These are phyloP conservation scores for Chrysosporium queenslandicum DNA, from an alignment of 2,329 filamentous ascomycete species.

Conservation along the genomic window DNA sequence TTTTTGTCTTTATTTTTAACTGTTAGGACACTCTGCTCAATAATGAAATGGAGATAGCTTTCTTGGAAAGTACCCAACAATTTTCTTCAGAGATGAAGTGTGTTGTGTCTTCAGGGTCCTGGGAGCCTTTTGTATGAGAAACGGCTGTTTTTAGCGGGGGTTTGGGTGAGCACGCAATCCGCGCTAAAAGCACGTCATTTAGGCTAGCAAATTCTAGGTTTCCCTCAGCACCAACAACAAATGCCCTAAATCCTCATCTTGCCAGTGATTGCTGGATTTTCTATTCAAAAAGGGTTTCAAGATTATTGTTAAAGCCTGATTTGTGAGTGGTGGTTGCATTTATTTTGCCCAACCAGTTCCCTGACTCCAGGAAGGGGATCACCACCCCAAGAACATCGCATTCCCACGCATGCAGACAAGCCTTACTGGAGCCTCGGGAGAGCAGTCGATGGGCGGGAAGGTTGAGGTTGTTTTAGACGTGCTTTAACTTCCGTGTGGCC, in stretches of 20 bases:
- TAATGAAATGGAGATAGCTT: not conserved
- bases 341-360: no score
- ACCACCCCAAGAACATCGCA: no score
- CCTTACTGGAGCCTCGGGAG: no score
- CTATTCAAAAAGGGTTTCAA: not conserved
- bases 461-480: no score
- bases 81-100: not conserved
- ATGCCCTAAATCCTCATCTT: not conserved
- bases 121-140: constrained; percentile 3
- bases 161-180: constrained; percentile 9
- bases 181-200: constrained; percentile 12
- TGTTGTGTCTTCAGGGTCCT: not conserved
- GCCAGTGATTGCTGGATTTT: not conserved
- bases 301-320: no score
- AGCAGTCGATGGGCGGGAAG: no score
- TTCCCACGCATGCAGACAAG: no score
- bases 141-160: constrained; percentile 1
- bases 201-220: constrained; percentile 6
- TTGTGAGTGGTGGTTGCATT: no score
- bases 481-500: no score
- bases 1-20: constrained; percentile 1
- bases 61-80: not conserved
- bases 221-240: not conserved
- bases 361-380: no score
- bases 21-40: constrained; percentile 2